Base-by-base conservation (phyloP, 306 rosid species). In the Lathyrus tuberosus region DNA sequence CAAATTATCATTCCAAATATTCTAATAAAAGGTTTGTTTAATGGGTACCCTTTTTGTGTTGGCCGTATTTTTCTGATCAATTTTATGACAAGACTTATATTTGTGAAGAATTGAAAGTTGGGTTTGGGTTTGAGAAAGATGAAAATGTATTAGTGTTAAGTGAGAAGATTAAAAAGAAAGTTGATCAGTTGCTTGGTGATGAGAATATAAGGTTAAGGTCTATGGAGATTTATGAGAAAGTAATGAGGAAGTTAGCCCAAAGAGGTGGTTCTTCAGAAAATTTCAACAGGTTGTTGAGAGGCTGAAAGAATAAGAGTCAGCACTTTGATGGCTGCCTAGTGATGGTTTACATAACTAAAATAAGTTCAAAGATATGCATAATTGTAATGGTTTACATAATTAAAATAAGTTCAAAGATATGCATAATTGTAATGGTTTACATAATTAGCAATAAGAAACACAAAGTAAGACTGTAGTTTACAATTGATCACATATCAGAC, bases 11-110 rank as follows among this genome's bases (percentile, higher is more conserved):
- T 20, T 20, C 22, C 22, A 20, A 20, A 20, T 20, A 20, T 20
- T 0, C 22, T 1, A 20, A 20, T 20, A 20, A 0, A 86, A 35
- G 85, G 89, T 22, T 72, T 87, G 16, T 57, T 67, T 18, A 76
- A 49, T 70, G 89, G 54, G 69, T 78, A 0, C 82, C 87, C 15
- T 84, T 85, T 47, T 38, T 85, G 61, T 87, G 86, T 37, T 87
- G 87, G 88, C 88, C 88, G 12, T 79, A 71, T 57, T 72, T 71
- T 61, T 65, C 35, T 4, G 86, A 83, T 16, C 86, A 87, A 43
- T 10, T 75, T 26, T 15, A 56, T 11, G 44, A 79, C 62, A 69
- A 37, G 49, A 60, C 44, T 11, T 79, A 41, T 47, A 54, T 87
- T 31, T 81, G 87, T 65, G 80, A 81, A 33, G 76, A 80, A 44